Evolutionary conservation across 2,329 filamentous ascomycete genomes (phyloP), one percentile per base, ranked within the genome.

Genomic region (Trichoderma afroharzianum): DNA sequence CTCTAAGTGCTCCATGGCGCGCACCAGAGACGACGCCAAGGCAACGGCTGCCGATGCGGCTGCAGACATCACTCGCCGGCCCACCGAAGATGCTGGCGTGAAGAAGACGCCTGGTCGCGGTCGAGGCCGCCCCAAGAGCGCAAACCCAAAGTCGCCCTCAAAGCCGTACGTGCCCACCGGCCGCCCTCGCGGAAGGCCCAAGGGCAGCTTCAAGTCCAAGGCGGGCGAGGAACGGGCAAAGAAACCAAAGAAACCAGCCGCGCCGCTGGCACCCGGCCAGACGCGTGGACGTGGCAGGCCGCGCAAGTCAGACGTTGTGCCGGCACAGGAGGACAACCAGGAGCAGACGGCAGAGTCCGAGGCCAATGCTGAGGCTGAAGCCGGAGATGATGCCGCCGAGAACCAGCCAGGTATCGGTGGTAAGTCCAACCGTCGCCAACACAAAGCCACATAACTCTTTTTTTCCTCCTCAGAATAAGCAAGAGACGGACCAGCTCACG

Each of bases 141-240:
- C 76, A 6, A 79, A 76, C 21, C 75, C 76, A 33, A 77, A 77
- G 21, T 63, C 78, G 67, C 81, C 82, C 43, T 78, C 76, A 53
- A 77, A 77, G 26, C 63, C 78, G 64, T 81, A 82, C 43, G 79
- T 77, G 3, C 80, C 83, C 28, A 81, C 80, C 1, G 84, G 85
- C 36, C 81, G 82, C n/a, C 83, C 83, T 53, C 83, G 85, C n/a
- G 85, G 85, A 32, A 83, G 85, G 11, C 85, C 85, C 50, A 82
- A 81, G 71, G 85, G 84, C 74, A 80, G 77, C 72, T 79, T 76
- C 72, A 78, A 79, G 72, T 81, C 80, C 73, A 73, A 72, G 69
- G 15, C 28, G n/a, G 50, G 70, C 28, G 59, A 55, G 24, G 59
- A 43, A 55, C n/a, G 53, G 47, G 55, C 64, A 15, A 62, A 55